A percentile compares a stretch with the other conserved stretches of the same genome.
Conservation (phyloP, 495 filamentous ascomycete genomes). For the Sporormia fimetaria region DNA sequence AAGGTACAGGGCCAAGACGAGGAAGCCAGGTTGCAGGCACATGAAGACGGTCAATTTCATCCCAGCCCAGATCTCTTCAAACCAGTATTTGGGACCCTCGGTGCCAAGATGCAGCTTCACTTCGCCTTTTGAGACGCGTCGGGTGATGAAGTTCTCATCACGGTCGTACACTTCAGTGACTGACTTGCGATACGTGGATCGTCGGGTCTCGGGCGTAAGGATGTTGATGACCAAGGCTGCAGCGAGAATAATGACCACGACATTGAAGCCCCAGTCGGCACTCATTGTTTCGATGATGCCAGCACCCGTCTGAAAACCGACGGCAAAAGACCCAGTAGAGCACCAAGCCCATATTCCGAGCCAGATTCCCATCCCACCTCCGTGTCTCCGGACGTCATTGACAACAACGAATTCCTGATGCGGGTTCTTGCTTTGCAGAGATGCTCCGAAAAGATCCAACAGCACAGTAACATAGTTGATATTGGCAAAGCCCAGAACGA, state of each 20-base stretch:
- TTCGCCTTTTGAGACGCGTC: slow-evolving; percentile 56
- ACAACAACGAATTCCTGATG: slow-evolving; percentile 56
- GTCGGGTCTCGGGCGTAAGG: slow-evolving; percentile 52
- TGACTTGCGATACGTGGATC: slow-evolving; percentile 51
- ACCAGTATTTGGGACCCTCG: slow-evolving; percentile 60
- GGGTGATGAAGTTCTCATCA: slow-evolving; percentile 38
- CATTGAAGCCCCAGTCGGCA: slow-evolving; percentile 64
- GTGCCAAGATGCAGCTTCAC: slow-evolving; percentile 61
- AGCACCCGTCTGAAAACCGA: slow-evolving; percentile 60
- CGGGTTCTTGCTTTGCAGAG: slow-evolving; percentile 55
- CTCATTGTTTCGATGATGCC: slow-evolving; percentile 47
- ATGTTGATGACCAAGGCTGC: slow-evolving; percentile 53
- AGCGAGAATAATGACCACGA: slow-evolving; percentile 51
- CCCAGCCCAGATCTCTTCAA: slow-evolving; percentile 62
- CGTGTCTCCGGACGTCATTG: slow-evolving; percentile 55
- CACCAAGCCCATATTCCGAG: slow-evolving; percentile 68
- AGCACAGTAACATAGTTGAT: slow-evolving; percentile 62
- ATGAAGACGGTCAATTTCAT: slow-evolving; percentile 53
- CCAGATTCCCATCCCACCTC: slow-evolving; percentile 67
- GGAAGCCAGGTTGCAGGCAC: slow-evolving; percentile 58
- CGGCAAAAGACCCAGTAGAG: slow-evolving; percentile 52
- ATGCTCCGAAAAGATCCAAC: slow-evolving; percentile 63
- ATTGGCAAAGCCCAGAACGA: slow-evolving; percentile 60
- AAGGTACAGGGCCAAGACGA: slow-evolving; percentile 56
- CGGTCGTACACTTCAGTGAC: slow-evolving; percentile 50